Conservation (phyloP, 257 asterid genomes). For the Capsicum rhomboideum region DNA sequence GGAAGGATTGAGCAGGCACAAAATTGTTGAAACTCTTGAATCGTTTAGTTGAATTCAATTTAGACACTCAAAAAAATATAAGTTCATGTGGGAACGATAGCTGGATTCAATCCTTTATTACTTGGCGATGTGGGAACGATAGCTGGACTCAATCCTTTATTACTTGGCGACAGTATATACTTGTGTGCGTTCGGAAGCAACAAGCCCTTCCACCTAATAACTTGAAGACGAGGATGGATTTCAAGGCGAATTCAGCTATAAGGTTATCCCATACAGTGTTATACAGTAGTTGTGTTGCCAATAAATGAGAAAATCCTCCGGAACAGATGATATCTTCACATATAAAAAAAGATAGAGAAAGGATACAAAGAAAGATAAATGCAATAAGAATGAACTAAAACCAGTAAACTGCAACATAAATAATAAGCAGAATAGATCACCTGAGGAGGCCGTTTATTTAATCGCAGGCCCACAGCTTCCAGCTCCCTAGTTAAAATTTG, state of each 20-base stretch:
- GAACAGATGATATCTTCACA: background rate
- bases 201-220: background rate
- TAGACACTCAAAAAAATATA: too few species aligned
- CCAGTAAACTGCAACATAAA: too few species aligned
- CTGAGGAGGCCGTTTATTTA: slow-evolving; percentile 90
- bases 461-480: slow-evolving; percentile 97
- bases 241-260: background rate
- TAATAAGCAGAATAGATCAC: slow-evolving; percentile 25
- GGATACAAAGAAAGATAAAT: background rate
- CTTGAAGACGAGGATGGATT: background rate
- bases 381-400: background rate
- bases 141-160: too few species aligned
- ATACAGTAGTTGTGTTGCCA: background rate
- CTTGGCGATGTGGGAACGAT: too few species aligned
- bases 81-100: too few species aligned
- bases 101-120: too few species aligned
- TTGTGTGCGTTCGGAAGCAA: too few species aligned
- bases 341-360: background rate
- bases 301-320: background rate
- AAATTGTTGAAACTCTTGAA: too few species aligned
- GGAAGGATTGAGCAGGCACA: too few species aligned
- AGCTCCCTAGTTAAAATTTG: slow-evolving; percentile 91
- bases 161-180: too few species aligned
- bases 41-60: too few species aligned
- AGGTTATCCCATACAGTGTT: background rate